These are phyloP conservation scores for Solioccasus polychromus DNA, from an alignment of 768 basidiomycete genomes.

Conservation along the genomic window DNA sequence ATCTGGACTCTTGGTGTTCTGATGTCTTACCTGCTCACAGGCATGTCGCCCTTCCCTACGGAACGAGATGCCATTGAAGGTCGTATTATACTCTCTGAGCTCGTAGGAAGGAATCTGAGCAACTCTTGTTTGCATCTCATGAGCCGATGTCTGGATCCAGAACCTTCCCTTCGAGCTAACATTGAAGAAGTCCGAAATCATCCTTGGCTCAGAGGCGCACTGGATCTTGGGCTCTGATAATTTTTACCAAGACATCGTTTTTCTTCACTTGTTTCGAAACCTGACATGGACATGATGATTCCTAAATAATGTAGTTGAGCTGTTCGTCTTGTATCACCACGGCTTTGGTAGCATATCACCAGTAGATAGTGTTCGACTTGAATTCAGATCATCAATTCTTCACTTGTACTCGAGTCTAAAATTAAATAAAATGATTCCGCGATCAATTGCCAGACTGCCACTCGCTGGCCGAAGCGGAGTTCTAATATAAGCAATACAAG, in stretches of 20 bases:
- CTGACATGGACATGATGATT: too few relatives aligned
- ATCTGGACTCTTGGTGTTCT: slow-evolving; percentile 96
- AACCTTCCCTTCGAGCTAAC: slow-evolving; percentile 76
- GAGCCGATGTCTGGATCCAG: slow-evolving; percentile 77
- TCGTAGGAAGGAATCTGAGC: slow-evolving; percentile 37
- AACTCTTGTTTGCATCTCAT: slow-evolving; percentile 58
- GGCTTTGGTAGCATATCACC: slow-evolving; percentile 2
- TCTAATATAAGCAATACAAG: too few relatives aligned
- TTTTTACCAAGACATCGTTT: slow-evolving; percentile 6
- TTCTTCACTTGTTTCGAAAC: slow-evolving; percentile 5
- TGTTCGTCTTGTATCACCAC: slow-evolving; percentile 15
- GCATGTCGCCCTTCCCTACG: slow-evolving; percentile 89
- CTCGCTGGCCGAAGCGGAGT: too few relatives aligned
- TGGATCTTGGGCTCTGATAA: slow-evolving; percentile 19
- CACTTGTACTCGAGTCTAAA: too few relatives aligned
- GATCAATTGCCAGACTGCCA: too few relatives aligned
- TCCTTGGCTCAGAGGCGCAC: slow-evolving; percentile 61
- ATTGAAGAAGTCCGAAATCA: slow-evolving; percentile 81
- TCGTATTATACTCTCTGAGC: slow-evolving; percentile 50
- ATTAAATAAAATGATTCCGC: too few relatives aligned
- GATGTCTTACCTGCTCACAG: slow-evolving; percentile 91
- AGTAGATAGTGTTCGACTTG: too few relatives aligned
- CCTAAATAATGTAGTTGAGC: slow-evolving; percentile 10
- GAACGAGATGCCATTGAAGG: slow-evolving; percentile 76
- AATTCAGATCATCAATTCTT: too few relatives aligned